A percentile compares a stretch with the other conserved stretches of the same genome.
phyloP scores from a whole-genome alignment of 192 early-diverging fungal genomes.

The Coemansia sp. region DNA sequence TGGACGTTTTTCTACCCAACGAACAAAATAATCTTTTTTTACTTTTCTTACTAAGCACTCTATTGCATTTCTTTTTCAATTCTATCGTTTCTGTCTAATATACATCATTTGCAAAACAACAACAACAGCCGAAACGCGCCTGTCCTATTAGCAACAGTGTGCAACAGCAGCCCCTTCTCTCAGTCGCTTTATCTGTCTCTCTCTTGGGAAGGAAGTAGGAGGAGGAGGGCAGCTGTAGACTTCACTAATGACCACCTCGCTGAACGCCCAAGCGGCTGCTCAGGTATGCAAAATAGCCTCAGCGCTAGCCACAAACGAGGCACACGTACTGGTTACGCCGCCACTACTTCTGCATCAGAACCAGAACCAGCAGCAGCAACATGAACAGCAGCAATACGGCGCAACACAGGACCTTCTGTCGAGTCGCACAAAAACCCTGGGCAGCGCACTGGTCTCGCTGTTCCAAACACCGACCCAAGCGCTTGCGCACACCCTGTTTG shows the following conservation, averaged over 20 bases:
- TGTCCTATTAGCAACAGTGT: neutral
- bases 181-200: too few relatives aligned
- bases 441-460: slow-evolving; percentile 28
- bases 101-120: too few relatives aligned
- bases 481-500: slow-evolving; percentile 28
- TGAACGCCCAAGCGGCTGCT: slow-evolving; percentile 30
- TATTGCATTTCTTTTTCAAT: slow-evolving; percentile 1
- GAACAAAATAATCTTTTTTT: too few relatives aligned
- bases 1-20: slow-evolving; percentile 3
- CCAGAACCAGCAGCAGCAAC: too few relatives aligned
- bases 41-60: neutral
- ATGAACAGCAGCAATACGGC: neutral
- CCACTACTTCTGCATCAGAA: neutral
- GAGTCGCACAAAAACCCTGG: slow-evolving; percentile 14
- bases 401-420: neutral
- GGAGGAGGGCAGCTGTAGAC: neutral
- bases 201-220: neutral
- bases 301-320: slow-evolving; percentile 26
- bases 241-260: slow-evolving; percentile 10
- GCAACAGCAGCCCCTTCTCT: neutral
- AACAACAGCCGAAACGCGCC: neutral
- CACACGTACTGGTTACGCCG: slow-evolving; percentile 24
- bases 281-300: slow-evolving; percentile 42
- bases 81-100: slow-evolving; percentile 7
- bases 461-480: slow-evolving; percentile 37